A percentile compares a stretch with the other conserved stretches of the same genome.
Conservation (phyloP, 75 land plant genomes). For the Pinus tabuliformis region DNA sequence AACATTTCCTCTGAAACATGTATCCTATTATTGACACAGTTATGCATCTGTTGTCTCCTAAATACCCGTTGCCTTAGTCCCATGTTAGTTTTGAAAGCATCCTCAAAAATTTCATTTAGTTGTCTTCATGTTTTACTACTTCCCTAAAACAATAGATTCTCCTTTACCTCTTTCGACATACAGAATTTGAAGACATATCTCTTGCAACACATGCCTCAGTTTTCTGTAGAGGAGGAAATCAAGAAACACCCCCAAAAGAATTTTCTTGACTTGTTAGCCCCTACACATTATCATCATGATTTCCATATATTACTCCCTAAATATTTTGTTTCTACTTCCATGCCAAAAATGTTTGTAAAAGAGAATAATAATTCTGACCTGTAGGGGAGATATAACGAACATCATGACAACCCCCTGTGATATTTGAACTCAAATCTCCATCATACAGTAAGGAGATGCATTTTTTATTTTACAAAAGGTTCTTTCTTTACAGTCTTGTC, state of each 20-base stretch:
- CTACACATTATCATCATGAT: neutral
- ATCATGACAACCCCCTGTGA: neutral
- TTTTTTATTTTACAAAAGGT: neutral
- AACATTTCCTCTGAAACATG: neutral
- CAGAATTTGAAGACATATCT: neutral
- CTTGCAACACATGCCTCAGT: neutral
- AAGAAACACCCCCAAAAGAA: neutral
- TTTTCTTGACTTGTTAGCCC: neutral
- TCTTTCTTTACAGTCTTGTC: neutral
- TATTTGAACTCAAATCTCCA: conserved; percentile 40
- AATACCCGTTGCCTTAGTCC: neutral
- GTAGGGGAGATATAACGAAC: conserved; percentile 38
- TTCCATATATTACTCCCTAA: neutral
- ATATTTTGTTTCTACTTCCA: conserved; percentile 6
- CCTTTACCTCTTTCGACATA: neutral
- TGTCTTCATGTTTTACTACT: neutral
- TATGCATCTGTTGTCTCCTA: neutral
- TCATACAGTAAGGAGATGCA: conserved; percentile 28
- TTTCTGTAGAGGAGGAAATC: neutral
- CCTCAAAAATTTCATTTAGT: neutral
- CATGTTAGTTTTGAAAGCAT: neutral
- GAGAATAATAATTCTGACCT: too few relatives aligned
- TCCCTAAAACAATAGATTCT: neutral
- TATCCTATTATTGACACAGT: neutral
- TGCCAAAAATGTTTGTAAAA: conserved; percentile 25